These are phyloP conservation scores for Phytophthora pseudosyringae DNA, from an alignment of 352 stramenopile genomes.

Conservation along the genomic window DNA sequence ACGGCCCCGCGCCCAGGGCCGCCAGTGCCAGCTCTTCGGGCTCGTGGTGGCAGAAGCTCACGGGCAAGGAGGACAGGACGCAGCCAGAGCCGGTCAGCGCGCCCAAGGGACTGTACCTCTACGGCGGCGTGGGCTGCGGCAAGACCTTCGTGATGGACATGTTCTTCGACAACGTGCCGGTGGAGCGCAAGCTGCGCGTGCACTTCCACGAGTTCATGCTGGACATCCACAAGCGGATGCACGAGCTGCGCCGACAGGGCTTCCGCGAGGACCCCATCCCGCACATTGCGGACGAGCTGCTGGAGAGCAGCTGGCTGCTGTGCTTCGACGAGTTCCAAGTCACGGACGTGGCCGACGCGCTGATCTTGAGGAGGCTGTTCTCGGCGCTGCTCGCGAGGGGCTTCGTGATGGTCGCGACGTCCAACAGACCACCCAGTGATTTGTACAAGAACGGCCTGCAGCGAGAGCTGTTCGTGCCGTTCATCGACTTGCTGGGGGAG, in stretches of 20 bases:
- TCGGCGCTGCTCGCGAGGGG: conserved; percentile 88
- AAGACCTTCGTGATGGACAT: conserved; percentile 98
- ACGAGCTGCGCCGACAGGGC: conserved; percentile 91
- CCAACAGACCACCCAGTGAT: conserved; percentile 93
- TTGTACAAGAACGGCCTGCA: conserved; percentile 98
- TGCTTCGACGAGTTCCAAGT: conserved; percentile 99
- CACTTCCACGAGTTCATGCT: conserved; percentile 99
- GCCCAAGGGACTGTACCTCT: conserved; percentile 96
- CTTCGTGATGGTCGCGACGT: conserved; percentile 97
- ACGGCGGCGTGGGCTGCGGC: conserved; percentile 95
- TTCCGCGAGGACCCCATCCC: conserved; percentile 81
- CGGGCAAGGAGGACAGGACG: conserved; percentile 28
- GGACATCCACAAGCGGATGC: conserved; percentile 95
- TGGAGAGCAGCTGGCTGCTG: conserved; percentile 90
- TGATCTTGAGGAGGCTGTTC: conserved; percentile 96
- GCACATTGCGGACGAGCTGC: conserved; percentile 88
- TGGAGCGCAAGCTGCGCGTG: conserved; percentile 87
- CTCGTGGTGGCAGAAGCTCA: conserved; percentile 71
- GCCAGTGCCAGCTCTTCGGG: conserved; percentile 3
- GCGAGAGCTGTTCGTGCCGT: conserved; percentile 95
- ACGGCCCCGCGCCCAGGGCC: conserved; percentile 39
- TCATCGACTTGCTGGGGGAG: conserved; percentile 93
- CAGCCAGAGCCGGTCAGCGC: conserved; percentile 24
- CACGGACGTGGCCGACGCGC: conserved; percentile 96
- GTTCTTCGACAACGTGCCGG: conserved; percentile 91